These are phyloP conservation scores for Pseudonitzschia pungens DNA, from an alignment of 108 stramenopile species.

Conservation along the genomic window DNA sequence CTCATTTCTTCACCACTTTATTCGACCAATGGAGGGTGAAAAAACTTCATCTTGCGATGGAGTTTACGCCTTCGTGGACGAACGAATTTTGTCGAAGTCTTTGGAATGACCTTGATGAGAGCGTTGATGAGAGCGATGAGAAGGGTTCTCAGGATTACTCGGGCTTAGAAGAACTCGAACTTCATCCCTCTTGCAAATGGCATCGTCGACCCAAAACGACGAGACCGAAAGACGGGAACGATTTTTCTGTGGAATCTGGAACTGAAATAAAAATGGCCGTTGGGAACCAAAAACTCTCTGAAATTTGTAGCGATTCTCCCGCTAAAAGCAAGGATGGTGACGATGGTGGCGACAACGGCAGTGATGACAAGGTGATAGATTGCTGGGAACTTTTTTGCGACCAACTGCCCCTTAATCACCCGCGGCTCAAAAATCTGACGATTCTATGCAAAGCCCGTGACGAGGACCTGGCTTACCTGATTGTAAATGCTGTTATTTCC, in stretches of 20 bases:
- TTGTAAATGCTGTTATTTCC: background rate
- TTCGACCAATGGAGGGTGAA: background rate
- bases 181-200: background rate
- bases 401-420: background rate
- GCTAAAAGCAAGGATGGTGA: background rate
- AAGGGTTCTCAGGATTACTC: background rate
- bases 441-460: conserved; percentile 4
- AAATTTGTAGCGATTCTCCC: background rate
- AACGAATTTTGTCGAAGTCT: conserved; percentile 2
- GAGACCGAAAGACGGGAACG: background rate
- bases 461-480: conserved; percentile 1
- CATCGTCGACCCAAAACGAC: background rate
- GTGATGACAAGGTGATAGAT: background rate
- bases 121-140: background rate
- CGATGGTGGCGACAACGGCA: too few species aligned
- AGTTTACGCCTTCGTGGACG: conserved; percentile 3
- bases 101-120: background rate
- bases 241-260: background rate
- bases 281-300: background rate
- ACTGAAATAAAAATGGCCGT: background rate
- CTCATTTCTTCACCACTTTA: background rate
- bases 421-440: background rate
- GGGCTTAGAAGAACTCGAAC: conserved; percentile 5
- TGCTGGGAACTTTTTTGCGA: conserved; percentile 8
- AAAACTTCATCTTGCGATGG: background rate